These are phyloP conservation scores for Neurospora cerealis DNA, from an alignment of 495 filamentous ascomycete genomes.

Conservation along the genomic window DNA sequence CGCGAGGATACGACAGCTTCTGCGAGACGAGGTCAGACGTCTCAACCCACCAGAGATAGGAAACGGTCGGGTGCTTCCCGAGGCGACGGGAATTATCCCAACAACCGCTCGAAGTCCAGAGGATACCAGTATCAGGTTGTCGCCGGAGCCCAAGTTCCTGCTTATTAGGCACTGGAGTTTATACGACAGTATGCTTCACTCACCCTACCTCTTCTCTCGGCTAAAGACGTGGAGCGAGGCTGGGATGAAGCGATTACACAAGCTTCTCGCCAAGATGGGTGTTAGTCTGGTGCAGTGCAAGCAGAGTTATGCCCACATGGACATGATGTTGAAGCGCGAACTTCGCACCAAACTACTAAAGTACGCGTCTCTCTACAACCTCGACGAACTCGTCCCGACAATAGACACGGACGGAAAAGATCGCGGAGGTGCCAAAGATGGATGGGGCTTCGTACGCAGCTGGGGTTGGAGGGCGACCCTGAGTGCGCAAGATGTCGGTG, in stretches of 20 bases:
- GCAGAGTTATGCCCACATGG: constrained; percentile 96
- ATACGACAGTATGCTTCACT: constrained; percentile 98
- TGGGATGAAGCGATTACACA: constrained; percentile 85
- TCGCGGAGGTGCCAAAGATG: constrained; percentile 56
- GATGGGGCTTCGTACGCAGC: constrained; percentile 92
- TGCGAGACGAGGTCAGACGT: constrained; percentile 90
- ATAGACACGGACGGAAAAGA: constrained; percentile 49
- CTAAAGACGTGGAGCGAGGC: constrained; percentile 91
- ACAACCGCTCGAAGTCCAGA: constrained; percentile 81
- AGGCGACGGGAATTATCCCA: constrained; percentile 68
- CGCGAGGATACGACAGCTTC: constrained; percentile 69
- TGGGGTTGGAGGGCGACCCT: constrained; percentile 97
- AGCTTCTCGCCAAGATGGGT: constrained; percentile 95
- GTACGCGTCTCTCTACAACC: constrained; percentile 80
- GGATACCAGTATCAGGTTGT: constrained; percentile 85
- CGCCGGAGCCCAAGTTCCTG: constrained; percentile 88
- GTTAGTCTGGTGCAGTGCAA: constrained; percentile 88
- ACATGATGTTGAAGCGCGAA: constrained; percentile 88
- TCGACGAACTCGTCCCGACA: constrained; percentile 80
- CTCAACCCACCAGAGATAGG: constrained; percentile 73
- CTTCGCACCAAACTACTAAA: constrained; percentile 77
- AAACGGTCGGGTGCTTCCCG: constrained; percentile 36
- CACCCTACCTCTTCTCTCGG: constrained; percentile 83
- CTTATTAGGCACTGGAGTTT: constrained; percentile 93
- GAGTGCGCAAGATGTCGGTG: constrained; percentile 81